These are phyloP conservation scores for Paecilomyces formosus DNA, from an alignment of 2,329 filamentous ascomycete genomes.

Conservation along the genomic window DNA sequence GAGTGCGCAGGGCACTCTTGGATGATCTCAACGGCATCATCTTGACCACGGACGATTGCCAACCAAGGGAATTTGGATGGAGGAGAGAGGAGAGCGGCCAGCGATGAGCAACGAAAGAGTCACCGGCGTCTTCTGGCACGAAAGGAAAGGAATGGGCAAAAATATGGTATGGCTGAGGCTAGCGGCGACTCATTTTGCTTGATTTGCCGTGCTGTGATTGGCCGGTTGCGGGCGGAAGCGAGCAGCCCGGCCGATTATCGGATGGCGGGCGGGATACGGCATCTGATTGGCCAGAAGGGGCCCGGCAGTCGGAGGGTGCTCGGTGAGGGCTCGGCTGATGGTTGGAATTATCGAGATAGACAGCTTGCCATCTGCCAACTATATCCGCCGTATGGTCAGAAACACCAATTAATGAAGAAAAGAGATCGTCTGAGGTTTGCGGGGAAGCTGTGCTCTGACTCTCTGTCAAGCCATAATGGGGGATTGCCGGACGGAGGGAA, in stretches of 20 bases:
- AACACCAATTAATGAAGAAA: not conserved
- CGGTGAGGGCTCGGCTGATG: not conserved
- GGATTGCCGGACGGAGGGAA: not conserved
- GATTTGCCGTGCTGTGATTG: not conserved
- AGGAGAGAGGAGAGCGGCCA: constrained; percentile 6
- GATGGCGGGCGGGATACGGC: not conserved
- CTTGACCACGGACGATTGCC: constrained; percentile 25
- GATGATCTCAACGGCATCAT: constrained; percentile 47
- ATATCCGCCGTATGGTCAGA: too few relatives aligned
- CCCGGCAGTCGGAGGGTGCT: not conserved
- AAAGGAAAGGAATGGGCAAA: constrained; percentile 17
- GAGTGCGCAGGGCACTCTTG: constrained; percentile 40
- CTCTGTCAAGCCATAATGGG: not conserved
- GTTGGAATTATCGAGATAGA: too few relatives aligned
- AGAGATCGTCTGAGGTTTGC: not conserved
- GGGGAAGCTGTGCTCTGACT: not conserved
- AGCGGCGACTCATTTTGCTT: not conserved
- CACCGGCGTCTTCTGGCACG: constrained; percentile 18
- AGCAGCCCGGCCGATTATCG: constrained; percentile 4
- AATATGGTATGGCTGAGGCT: not conserved
- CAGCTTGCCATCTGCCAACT: too few relatives aligned
- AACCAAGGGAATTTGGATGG: constrained; percentile 17
- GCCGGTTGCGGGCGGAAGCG: not conserved
- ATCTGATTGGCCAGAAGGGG: not conserved
- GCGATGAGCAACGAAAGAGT: constrained; percentile 7